Evolutionary conservation across 495 filamentous ascomycete species (phyloP).

Genomic region (Bryoglossum gracile): DNA sequence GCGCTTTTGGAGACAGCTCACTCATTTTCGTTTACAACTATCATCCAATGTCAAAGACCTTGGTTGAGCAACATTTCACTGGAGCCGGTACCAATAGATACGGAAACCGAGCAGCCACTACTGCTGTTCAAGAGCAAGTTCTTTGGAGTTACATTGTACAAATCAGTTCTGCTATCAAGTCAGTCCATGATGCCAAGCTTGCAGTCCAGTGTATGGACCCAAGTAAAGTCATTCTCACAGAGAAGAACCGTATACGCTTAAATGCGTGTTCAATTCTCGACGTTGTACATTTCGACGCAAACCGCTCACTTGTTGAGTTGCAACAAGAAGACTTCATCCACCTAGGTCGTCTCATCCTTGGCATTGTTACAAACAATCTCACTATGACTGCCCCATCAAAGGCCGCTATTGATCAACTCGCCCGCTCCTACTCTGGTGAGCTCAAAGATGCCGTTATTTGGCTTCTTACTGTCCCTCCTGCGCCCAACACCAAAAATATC

Average conservation of each 20-base stretch:
- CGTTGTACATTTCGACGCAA: conserved; percentile 69
- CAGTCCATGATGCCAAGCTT: conserved; percentile 72
- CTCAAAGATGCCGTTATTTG: conserved; percentile 69
- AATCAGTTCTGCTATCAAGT: conserved; percentile 79
- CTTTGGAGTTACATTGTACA: conserved; percentile 93
- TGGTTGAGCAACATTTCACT: conserved; percentile 76
- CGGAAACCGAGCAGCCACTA: conserved; percentile 33
- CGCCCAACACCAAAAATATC: conserved; percentile 51
- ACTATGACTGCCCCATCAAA: conserved; percentile 32
- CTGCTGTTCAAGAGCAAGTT: conserved; percentile 63
- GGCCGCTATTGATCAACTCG: conserved; percentile 63
- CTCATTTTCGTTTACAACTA: conserved; percentile 92
- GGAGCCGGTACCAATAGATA: conserved; percentile 45
- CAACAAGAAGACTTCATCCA: conserved; percentile 84
- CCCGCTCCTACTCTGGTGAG: conserved; percentile 61
- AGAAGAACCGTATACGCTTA: conserved; percentile 77
- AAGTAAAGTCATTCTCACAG: conserved; percentile 80
- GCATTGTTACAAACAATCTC: conserved; percentile 61
- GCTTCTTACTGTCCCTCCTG: conserved; percentile 51
- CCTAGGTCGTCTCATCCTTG: conserved; percentile 76
- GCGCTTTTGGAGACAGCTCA: conserved; percentile 89
- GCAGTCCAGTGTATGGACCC: conserved; percentile 78
- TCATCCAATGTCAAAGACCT: conserved; percentile 82
- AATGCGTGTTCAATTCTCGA: conserved; percentile 83
- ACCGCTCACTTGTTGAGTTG: conserved; percentile 58